Percentiles rank a stretch among this genome's conserved stretches.
Evolutionary conservation across 306 rosid genomes (phyloP).

Genomic region (Acacia acuminata): DNA sequence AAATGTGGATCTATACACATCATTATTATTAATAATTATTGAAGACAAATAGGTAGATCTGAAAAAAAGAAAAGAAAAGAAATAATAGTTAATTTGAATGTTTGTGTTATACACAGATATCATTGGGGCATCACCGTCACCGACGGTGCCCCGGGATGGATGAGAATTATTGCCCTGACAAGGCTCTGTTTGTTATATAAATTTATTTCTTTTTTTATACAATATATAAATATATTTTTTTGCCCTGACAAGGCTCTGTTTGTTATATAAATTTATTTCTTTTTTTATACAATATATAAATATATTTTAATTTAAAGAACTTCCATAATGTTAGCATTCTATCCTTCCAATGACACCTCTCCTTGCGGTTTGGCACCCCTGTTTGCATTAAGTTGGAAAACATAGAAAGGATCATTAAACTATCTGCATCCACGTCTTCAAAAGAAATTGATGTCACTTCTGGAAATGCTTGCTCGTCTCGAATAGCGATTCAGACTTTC

Average conservation of each 20-base stretch:
- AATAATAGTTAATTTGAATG: not conserved
- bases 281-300: too few species aligned
- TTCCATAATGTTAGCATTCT: not conserved
- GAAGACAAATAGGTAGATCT: not conserved
- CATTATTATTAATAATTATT: not conserved
- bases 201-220: too few species aligned
- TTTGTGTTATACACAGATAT: not conserved
- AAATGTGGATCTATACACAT: not conserved
- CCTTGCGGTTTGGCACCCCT: too few species aligned
- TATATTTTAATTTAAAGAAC: too few species aligned
- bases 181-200: not conserved
- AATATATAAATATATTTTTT: too few species aligned
- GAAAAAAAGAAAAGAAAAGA: not conserved
- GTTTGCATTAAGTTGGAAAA: too few species aligned
- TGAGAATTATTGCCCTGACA: not conserved
- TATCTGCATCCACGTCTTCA: too few species aligned
- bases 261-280: not conserved
- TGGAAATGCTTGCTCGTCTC: too few species aligned
- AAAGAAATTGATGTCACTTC: too few species aligned
- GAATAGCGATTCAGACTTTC: too few species aligned
- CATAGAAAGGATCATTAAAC: too few species aligned
- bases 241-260: not conserved
- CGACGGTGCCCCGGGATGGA: not conserved
- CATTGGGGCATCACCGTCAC: conserved; percentile 2
- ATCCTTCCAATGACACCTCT: too few species aligned